A percentile compares a stretch with the other conserved stretches of the same genome.
These are phyloP conservation scores for Phytopythium oedochilum DNA, from an alignment of 352 stramenopile genomes.

Conservation along the genomic window DNA sequence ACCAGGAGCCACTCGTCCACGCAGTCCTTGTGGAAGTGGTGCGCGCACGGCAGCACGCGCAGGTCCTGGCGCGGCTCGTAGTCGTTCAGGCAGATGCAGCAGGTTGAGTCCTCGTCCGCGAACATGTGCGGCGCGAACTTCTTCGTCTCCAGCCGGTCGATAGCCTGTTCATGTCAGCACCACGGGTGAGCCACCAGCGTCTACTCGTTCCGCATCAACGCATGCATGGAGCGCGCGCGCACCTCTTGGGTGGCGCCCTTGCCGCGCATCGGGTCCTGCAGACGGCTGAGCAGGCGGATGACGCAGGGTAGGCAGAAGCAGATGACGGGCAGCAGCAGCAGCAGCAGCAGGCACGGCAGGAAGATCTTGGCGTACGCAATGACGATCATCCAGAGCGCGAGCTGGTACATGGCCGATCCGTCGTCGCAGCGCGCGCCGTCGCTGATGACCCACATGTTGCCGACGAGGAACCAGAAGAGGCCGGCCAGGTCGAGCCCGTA, in stretches of 20 bases:
- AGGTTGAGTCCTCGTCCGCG: conserved; percentile 79
- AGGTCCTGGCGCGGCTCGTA: conserved; percentile 88
- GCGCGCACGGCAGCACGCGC: conserved; percentile 92
- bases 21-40: conserved; percentile 94
- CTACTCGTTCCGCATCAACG: too few species aligned
- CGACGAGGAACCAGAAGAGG: conserved; percentile 85
- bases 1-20: conserved; percentile 88
- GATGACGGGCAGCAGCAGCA: conserved; percentile 88
- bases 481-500: conserved; percentile 73
- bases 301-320: conserved; percentile 94
- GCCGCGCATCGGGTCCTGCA: conserved; percentile 85
- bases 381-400: conserved; percentile 90
- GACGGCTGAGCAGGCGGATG: conserved; percentile 86
- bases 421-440: conserved; percentile 77
- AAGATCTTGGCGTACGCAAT: conserved; percentile 94
- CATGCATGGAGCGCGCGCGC: too few species aligned
- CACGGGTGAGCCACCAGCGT: neutral
- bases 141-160: conserved; percentile 58
- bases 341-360: conserved; percentile 86
- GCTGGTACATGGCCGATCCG: conserved; percentile 71
- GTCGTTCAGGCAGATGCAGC: conserved; percentile 90
- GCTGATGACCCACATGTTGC: conserved; percentile 88
- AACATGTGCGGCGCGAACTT: conserved; percentile 64
- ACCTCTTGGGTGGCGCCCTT: conserved; percentile 85
- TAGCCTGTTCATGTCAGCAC: conserved; percentile 24